phyloP scores from a whole-genome alignment of 345 rosid species.

The Brassica napus region DNA sequence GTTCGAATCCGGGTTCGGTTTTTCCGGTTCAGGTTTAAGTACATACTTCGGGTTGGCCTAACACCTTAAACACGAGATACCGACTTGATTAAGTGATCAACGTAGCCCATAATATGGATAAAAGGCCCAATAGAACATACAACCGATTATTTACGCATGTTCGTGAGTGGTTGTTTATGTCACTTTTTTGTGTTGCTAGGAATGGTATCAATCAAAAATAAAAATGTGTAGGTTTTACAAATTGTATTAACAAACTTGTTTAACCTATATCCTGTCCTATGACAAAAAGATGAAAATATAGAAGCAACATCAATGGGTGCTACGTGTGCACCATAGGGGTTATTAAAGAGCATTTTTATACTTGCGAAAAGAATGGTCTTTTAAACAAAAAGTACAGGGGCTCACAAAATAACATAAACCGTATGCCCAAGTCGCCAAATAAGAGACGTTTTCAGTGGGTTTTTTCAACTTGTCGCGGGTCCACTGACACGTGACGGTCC shows the following conservation, averaged over 20 bases:
- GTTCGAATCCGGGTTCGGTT: no score
- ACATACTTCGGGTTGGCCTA: no score
- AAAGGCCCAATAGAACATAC: neutral
- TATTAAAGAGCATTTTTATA: neutral
- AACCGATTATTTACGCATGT: neutral
- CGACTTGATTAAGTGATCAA: neutral
- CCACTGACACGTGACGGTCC: no score
- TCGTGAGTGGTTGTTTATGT: neutral
- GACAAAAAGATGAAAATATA: no score
- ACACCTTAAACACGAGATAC: neutral
- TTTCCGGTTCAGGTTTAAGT: no score
- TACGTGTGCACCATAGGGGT: neutral
- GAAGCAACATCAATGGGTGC: neutral
- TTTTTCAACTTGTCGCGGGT: no score
- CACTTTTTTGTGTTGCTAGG: neutral
- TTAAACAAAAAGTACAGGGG: no score
- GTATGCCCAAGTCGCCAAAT: no score
- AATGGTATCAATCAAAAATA: no score
- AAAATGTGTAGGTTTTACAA: neutral
- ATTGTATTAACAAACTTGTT: neutral
- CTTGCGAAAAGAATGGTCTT: no score
- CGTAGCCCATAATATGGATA: neutral
- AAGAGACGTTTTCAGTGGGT: no score
- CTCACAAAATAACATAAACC: no score
- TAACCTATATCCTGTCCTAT: neutral